A percentile compares a stretch with the other conserved stretches of the same genome.
These are phyloP conservation scores for Amanita pallidorosea DNA, from an alignment of 768 basidiomycete species.

Conservation along the genomic window DNA sequence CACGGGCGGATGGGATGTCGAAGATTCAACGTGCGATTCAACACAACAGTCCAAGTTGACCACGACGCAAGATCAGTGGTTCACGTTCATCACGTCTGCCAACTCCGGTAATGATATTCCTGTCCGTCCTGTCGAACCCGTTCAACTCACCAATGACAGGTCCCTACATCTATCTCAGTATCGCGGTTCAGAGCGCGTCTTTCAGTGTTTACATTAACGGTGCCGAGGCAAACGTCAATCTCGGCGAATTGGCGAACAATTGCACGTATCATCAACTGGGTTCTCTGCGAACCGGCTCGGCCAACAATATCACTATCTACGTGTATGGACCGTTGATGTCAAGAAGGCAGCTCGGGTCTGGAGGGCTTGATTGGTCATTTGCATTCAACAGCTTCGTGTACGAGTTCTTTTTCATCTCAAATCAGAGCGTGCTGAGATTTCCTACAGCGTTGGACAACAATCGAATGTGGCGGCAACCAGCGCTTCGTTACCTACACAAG, in stretches of 20 bases:
- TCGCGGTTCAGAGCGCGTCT: neutral
- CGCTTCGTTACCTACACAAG: too few relatives aligned
- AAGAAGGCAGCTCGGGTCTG: neutral
- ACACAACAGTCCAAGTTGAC: neutral
- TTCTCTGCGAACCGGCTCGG: neutral
- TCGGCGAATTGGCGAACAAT: neutral
- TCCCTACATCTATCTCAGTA: neutral
- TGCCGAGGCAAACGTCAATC: neutral
- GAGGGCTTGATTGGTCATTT: neutral
- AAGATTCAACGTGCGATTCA: too few relatives aligned
- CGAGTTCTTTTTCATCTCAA: neutral
- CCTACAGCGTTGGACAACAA: neutral
- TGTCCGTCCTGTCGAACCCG: neutral
- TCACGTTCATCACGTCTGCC: too few relatives aligned
- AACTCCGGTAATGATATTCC: too few relatives aligned
- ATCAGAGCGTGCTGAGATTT: too few relatives aligned
- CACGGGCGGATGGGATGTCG: too few relatives aligned
- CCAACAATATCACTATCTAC: constrained; percentile 1
- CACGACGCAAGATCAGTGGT: neutral
- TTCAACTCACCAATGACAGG: neutral
- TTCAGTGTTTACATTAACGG: constrained; percentile 3
- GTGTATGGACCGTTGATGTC: neutral
- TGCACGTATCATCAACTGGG: constrained; percentile 1
- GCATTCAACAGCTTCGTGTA: too few relatives aligned
- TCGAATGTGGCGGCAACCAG: neutral